These are phyloP conservation scores for Chimonanthus praecox DNA, from an alignment of 164 flowering plant genomes.

Conservation along the genomic window DNA sequence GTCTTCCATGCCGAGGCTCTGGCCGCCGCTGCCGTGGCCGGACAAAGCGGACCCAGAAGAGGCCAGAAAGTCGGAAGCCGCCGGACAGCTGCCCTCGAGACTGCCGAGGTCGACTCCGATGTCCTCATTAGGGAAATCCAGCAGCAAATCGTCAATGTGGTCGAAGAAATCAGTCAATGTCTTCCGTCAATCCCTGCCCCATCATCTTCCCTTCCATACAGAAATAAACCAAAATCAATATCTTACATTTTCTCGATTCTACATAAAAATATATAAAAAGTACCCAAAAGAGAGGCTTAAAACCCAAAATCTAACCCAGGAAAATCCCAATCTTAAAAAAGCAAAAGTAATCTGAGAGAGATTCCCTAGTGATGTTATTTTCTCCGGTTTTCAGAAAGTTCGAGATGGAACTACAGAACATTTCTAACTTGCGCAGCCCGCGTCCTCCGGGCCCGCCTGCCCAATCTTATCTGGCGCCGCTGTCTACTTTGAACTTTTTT, in stretches of 20 bases:
- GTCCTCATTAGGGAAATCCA: slow-evolving; percentile 65
- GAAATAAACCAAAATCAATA: background rate
- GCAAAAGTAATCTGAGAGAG: background rate
- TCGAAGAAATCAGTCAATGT: slow-evolving; percentile 61
- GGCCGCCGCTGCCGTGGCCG: slow-evolving; percentile 10
- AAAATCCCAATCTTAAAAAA: background rate
- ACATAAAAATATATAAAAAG: background rate
- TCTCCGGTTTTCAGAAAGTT: background rate
- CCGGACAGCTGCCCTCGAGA: slow-evolving; percentile 6
- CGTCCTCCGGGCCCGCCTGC: background rate
- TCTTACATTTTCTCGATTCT: background rate
- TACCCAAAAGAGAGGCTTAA: background rate
- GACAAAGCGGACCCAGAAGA: slow-evolving; percentile 17
- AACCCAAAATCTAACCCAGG: background rate
- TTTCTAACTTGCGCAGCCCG: background rate
- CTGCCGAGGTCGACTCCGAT: slow-evolving; percentile 3
- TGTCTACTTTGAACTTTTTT: background rate
- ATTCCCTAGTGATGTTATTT: background rate
- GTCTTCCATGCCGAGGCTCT: background rate
- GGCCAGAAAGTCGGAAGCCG: slow-evolving; percentile 3
- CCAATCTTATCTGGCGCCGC: background rate
- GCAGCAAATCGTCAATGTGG: slow-evolving; percentile 61
- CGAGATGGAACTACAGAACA: background rate
- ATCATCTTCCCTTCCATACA: slow-evolving; percentile 15
- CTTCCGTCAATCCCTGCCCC: slow-evolving; percentile 42